Evolutionary conservation across 2,329 filamentous ascomycete genomes (phyloP).

Genomic region (Calonectria leucothoes): DNA sequence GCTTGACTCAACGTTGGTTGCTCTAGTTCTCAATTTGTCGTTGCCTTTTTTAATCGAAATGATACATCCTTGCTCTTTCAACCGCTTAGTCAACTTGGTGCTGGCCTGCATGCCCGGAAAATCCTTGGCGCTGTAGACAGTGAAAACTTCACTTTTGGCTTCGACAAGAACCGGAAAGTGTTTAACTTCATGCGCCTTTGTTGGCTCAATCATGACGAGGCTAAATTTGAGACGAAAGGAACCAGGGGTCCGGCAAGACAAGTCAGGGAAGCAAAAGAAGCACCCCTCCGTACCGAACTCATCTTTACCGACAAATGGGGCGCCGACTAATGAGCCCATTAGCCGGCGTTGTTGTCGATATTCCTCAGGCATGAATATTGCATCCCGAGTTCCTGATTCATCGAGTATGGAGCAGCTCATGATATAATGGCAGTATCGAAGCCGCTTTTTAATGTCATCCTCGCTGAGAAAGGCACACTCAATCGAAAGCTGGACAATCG

Average conservation of each 20-base stretch:
- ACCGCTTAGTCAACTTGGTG: slow-evolving; percentile 76
- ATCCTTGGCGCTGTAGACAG: slow-evolving; percentile 85
- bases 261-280: slow-evolving; percentile 88
- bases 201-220: slow-evolving; percentile 77
- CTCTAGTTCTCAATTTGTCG: slow-evolving; percentile 62
- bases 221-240: slow-evolving; percentile 81
- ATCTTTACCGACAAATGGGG: slow-evolving; percentile 80
- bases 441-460: slow-evolving; percentile 62
- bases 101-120: slow-evolving; percentile 87
- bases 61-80: slow-evolving; percentile 84
- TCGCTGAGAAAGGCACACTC: slow-evolving; percentile 66
- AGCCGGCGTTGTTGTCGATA: slow-evolving; percentile 78
- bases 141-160: slow-evolving; percentile 77
- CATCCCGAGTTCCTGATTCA: slow-evolving; percentile 73
- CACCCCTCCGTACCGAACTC: slow-evolving; percentile 79
- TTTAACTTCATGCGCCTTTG: slow-evolving; percentile 57
- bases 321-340: slow-evolving; percentile 84
- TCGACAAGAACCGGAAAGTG: slow-evolving; percentile 63
- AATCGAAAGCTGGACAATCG: slow-evolving; percentile 80
- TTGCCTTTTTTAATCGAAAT: slow-evolving; percentile 91
- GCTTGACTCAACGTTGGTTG: slow-evolving; percentile 53
- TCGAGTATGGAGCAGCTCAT: slow-evolving; percentile 84
- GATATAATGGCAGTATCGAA: slow-evolving; percentile 75
- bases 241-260: slow-evolving; percentile 83
- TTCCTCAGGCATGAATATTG: slow-evolving; percentile 78